Evolutionary conservation across 2,329 filamentous ascomycete genomes (phyloP), one percentile per base, ranked within the genome.

Genomic region (Fusarium sororula): DNA sequence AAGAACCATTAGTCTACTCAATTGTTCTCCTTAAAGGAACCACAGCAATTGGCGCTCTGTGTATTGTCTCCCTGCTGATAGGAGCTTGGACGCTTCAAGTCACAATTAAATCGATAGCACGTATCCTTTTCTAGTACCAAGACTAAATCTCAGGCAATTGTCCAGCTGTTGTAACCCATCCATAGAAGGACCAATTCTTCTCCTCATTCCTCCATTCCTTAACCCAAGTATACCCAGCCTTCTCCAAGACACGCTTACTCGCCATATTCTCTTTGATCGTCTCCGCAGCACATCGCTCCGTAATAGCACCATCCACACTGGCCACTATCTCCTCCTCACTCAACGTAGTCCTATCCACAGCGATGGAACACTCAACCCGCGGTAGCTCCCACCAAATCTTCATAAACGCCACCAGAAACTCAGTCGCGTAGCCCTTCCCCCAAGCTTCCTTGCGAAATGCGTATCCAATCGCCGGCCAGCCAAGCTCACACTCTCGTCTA

Each of bases 401-500:
- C 64, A 67, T 67, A 0, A 66, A 67, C 5, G 64, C 64, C 0
- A 28, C 18, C 0, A 67, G 13, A 37, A 67, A 67, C 51, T 67
- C 62, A 0, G 64, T 67, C 2, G 62, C 64, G 3, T 67, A 67
- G 0, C 64, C 64, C 15, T 67, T 66, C 0, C 64, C 64, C 64
- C 64, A 67, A 45, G 62, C 62, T 20, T 67, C 64, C 3, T 59
- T 67, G 3, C 45, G 62, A 10, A 67, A 51, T 17, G 62, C 62
- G 18, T 67, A 67, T n/a, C 64, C 64, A 24, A 67, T 66, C 0
- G 20, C 64, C 22, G 64, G 64, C 64, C 64, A 67, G 11, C 64
- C 64, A 2, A 67, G 62, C 10, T 67, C 62, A 51, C 50, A 66
- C n/a, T 35, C 51, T 35, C 62, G 39, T 37, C 64, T 44, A 26